Evolutionary conservation across 805 yeast species (phyloP), one percentile per base, ranked within the genome.

Genomic region (Sugiyamaella americana): DNA sequence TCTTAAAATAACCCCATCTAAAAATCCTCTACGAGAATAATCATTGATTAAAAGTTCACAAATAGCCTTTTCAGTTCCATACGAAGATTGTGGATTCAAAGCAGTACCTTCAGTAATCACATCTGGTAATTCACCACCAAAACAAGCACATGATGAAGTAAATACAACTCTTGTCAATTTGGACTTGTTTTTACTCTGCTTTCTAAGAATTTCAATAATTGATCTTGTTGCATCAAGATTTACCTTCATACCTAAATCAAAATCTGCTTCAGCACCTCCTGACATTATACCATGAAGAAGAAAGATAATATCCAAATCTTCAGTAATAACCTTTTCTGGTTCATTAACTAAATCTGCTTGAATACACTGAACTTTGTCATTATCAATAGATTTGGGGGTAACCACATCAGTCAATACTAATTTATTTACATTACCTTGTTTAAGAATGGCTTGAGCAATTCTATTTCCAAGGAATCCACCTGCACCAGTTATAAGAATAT

Each of bases 201-300:
- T 40, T 11, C 58, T 44, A 18, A 56, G 8, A 22, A 37, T 46
- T 11, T 57, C 59, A n/a, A 57, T 43, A 16, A 57, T 47, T 13
- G 47, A 43, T 11, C 59, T 39, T 4, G 59, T 56, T 10, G 60
- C 49, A 34, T 56, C 59, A 22, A 57, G 37, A 30, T 57, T 57
- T 20, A 52, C 60, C 4, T 44, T 37, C 51, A 56, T 48, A 11
- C 60, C 60, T 16, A 57, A 54, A 42, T 54, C 58, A 34, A 55
- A 57, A 41, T 57, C 47, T 30, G 46, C 51, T 44, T 57, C 60
- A 5, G 60, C 42, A 13, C 60, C 60, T 13, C 58, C 51, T 3
- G 60, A 56, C 60, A 56, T 56, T 46, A 56, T 53, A 16, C 60
- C 60, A 42, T 56, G 60, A 38, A 56, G 54, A 19, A 56, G 43